Evolutionary conservation across 768 basidiomycete species (phyloP), one percentile per base, ranked within the genome.

Genomic region (Lyophyllum decastes): DNA sequence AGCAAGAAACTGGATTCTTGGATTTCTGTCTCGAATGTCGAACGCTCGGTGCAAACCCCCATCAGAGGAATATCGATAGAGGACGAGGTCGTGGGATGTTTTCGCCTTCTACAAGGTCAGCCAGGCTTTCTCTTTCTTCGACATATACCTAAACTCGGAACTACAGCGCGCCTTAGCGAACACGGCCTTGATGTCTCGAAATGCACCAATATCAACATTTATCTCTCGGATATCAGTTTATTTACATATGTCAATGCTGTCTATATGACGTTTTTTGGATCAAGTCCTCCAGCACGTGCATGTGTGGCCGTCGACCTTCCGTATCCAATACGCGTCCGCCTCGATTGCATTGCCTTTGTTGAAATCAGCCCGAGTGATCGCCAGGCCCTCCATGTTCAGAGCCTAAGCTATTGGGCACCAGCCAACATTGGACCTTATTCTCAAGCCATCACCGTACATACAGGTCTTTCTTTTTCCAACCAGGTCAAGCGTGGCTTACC

Each of bases 351-450:
- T n/a, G 93, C 93, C n/a, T 90, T 81, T 68, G 68, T 73, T 4
- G 79, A 81, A 66, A 61, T 55, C 9, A 66, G 55, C 19, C 48
- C 66, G 6, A 49, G 66, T 5, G 80, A 85, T 54, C 77, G 95
- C 44, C 84, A 84, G 54, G 88, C 92, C 0, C 78, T 98, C 45
- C 97, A 99, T 68, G 97, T 99, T 2, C 97, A 98, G 72, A 83
- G 95, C 9, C 67, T 98, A 60, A 98, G 96, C 71, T 98, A 98
- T 68, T 99, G 97, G 97, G 97, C 95, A 25, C 95, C 97, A 12
- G 97, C 97, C 10, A 99, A 98, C 70, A 98, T 99, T 54, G 97
- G 97, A 0, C 97, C 97, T 4, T 99, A 99, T 72, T 97, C 94
- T 4, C 97, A 99, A 73, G 90, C 94, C 1, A 84, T 98, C 61